Evolutionary conservation across 2,329 filamentous ascomycete species (phyloP).

Genomic region (Botrytis hyacinthi): DNA sequence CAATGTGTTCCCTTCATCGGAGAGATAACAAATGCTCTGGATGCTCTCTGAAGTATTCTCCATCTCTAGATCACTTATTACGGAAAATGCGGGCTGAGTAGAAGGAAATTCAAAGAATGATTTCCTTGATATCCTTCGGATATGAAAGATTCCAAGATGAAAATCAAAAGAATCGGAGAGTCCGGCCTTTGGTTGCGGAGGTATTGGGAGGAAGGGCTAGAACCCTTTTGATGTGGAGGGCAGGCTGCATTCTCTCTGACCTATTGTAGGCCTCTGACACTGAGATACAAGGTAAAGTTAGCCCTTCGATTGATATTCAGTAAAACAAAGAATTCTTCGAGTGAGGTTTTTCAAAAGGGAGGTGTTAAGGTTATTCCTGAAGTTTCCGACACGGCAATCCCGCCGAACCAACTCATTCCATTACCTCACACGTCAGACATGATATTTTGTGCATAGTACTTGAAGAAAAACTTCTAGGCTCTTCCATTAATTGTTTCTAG

Average conservation of each 20-base stretch:
- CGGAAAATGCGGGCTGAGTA: not conserved
- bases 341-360: not conserved
- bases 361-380: no score
- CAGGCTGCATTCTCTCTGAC: not conserved
- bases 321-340: not conserved
- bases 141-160: not conserved
- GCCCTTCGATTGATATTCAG: no score
- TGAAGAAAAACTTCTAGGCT: not conserved
- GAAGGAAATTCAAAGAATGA: not conserved
- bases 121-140: not conserved
- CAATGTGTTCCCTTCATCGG: not conserved
- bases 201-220: no score
- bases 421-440: not conserved
- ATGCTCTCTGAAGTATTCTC: no score
- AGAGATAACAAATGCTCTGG: not conserved
- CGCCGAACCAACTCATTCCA: no score
- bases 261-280: not conserved
- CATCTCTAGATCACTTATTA: accelerated
- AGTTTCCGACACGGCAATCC: not conserved
- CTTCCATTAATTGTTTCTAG: not conserved
- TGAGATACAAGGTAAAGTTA: not conserved
- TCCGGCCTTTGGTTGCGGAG: not conserved
- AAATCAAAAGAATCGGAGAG: not conserved
- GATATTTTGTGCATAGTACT: not conserved
- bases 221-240: not conserved